Evolutionary conservation across 257 asterid genomes (phyloP).

Genomic region (Handroanthus guayacan): DNA sequence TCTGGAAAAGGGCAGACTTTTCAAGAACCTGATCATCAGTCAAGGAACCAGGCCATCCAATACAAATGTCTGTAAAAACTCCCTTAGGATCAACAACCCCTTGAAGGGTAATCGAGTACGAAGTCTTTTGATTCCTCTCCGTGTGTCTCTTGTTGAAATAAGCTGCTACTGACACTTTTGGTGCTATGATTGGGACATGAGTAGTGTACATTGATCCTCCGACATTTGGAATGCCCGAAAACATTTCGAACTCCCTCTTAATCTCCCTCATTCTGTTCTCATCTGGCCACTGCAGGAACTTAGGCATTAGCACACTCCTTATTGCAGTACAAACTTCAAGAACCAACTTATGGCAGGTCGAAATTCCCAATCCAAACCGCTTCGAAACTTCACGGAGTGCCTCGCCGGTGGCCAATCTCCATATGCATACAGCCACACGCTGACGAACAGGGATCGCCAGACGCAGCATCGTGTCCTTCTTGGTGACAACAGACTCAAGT

Average conservation of each 20-base stretch:
- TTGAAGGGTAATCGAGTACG: constrained; percentile 80
- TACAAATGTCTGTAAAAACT: constrained; percentile 72
- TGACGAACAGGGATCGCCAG: constrained; percentile 86
- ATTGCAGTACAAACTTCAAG: constrained; percentile 88
- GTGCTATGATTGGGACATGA: constrained; percentile 82
- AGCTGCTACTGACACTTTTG: constrained; percentile 57
- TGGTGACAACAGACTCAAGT: constrained; percentile 70
- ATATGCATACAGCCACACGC: constrained; percentile 88
- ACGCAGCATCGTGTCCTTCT: constrained; percentile 87
- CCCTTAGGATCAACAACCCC: constrained; percentile 78
- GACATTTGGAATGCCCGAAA: constrained; percentile 62
- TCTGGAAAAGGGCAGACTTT: constrained; percentile 69
- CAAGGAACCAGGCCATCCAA: constrained; percentile 97
- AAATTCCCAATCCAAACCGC: constrained; percentile 86
- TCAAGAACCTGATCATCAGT: constrained; percentile 76
- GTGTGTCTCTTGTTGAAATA: constrained; percentile 85
- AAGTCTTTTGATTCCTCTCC: constrained; percentile 76
- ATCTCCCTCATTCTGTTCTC: constrained; percentile 40
- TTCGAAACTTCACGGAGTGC: constrained; percentile 87
- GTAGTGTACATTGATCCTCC: constrained; percentile 78
- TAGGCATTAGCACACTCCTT: constrained; percentile 65
- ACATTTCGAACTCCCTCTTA: constrained; percentile 46
- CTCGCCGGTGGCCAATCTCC: constrained; percentile 90
- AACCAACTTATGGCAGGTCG: constrained; percentile 89
- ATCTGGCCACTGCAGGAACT: constrained; percentile 82